Conservation (phyloP, 1,284 basidiomycete genomes). For the Porodaedalea pini region DNA sequence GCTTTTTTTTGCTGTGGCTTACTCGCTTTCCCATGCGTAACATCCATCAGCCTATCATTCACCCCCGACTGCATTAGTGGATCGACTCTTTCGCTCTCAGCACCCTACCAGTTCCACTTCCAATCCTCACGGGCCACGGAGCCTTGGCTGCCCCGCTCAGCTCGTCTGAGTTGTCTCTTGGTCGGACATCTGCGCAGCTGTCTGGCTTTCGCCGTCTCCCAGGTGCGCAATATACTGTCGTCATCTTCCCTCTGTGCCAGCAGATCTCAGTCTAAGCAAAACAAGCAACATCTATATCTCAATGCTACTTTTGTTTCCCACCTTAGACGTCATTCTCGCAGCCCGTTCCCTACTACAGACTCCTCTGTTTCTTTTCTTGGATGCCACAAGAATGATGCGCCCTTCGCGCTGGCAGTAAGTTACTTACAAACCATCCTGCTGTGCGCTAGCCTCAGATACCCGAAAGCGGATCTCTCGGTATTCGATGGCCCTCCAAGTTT, state of each 20-base stretch:
- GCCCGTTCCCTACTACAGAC: background rate
- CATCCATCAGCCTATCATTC: background rate
- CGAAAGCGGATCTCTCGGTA: too few species aligned
- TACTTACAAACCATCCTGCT: too few species aligned
- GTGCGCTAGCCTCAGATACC: too few species aligned
- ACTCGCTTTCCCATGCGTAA: too few species aligned
- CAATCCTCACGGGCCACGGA: background rate
- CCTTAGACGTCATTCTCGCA: background rate
- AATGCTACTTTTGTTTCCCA: background rate
- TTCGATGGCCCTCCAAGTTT: too few species aligned
- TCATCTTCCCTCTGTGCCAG: too few species aligned
- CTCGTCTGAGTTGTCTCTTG: background rate
- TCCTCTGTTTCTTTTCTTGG: background rate
- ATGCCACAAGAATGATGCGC: slow-evolving; percentile 2
- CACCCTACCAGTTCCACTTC: too few species aligned
- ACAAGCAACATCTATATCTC: slow-evolving; percentile 4
- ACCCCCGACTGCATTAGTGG: background rate
- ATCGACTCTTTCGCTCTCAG: background rate
- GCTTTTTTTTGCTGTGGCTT: too few species aligned
- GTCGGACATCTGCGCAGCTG: background rate
- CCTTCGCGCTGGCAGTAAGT: background rate
- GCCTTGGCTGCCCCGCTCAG: background rate
- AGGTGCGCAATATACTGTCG: background rate
- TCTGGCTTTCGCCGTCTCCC: background rate
- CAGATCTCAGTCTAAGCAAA: background rate